phyloP scores from a whole-genome alignment of 1,284 basidiomycete species.

The Trichosporon coremiiforme region DNA sequence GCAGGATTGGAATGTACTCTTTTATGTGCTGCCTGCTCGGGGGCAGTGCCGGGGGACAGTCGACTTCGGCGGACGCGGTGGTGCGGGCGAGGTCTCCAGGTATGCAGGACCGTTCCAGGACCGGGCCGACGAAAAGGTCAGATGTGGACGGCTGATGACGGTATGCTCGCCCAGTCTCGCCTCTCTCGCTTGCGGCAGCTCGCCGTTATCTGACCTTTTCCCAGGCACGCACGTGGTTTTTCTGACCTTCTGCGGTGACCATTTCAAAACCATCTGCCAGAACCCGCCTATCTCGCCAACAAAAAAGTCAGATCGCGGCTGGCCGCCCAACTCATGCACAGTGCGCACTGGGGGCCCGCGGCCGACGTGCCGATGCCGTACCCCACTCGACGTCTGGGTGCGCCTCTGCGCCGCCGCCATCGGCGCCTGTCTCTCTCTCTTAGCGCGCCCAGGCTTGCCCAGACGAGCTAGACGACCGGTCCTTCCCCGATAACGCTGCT shows the following conservation, averaged over 20 bases:
- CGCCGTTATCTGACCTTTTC: constrained; percentile 10
- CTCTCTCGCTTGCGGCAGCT: constrained; percentile 6
- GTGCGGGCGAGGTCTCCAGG: neutral
- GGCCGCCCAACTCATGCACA: neutral
- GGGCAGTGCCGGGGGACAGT: neutral
- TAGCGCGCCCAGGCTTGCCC: neutral
- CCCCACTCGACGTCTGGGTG: neutral
- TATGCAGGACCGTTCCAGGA: neutral
- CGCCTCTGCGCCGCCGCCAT: neutral
- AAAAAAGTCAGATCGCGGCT: constrained; percentile 6
- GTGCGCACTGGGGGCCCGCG: neutral
- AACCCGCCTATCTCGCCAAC: constrained; percentile 13
- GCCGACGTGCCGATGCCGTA: neutral
- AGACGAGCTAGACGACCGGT: neutral
- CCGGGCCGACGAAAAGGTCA: constrained; percentile 3
- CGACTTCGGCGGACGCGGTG: constrained; percentile 1
- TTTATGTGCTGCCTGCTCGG: neutral
- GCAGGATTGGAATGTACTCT: neutral
- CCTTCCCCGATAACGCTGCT: neutral
- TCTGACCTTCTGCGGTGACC: constrained; percentile 6
- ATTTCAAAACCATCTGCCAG: neutral
- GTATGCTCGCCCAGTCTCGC: constrained; percentile 16
- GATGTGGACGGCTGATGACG: constrained; percentile 16
- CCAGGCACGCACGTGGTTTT: constrained; percentile 9
- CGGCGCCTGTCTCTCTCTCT: neutral